Base-by-base conservation (phyloP, 208 protist species). In the Leishmania arabica region DNA sequence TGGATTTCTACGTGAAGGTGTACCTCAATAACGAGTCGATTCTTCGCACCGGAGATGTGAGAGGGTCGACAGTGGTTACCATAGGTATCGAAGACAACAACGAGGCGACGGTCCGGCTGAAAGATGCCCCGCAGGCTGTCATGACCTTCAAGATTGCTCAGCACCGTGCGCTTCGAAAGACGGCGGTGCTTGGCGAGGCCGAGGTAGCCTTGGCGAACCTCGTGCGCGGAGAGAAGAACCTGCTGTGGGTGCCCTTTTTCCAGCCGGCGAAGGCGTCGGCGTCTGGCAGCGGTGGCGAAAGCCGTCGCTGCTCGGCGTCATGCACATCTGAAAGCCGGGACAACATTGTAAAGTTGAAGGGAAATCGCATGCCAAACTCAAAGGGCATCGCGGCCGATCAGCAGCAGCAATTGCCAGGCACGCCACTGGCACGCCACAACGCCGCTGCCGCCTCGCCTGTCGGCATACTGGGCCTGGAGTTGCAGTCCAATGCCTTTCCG, bases 401-500 rank as follows among this genome's bases (percentile, higher is more conserved):
- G 77, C 71, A 70, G 74, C 70, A 24, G 27, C 70, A 69, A 60
- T 31, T 31, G 40, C 6, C 19, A 1, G 31, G 74, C 40, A 40
- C 11, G n/a, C 13, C 37, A 47, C 21, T 47, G 40, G 51, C 24
- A 24, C 74, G 24, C 51, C 71, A 21, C 40, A 51, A 13, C 58
- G 71, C 54, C 24, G 49, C 70, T 64, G n/a, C 17, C n/a, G 27
- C 62, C 7, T 73, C 56, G 24, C 79, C 84, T 34, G 78, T 89
- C 1, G 92, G 91, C 53, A 47, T 84, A 2, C 83, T 97, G 15
- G 92, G 88, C 34, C 83, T 97, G 31, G 84, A 91, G 85, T 74
- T 96, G 80, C 89, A 95, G 77, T 96, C 90, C n/a, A 79, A 79
- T 56, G 92, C 91, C n/a, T 96, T 97, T 80, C 78, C 89, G 17